Conservation (phyloP, 208 protist genomes). For the Trypanosoma grayi region DNA sequence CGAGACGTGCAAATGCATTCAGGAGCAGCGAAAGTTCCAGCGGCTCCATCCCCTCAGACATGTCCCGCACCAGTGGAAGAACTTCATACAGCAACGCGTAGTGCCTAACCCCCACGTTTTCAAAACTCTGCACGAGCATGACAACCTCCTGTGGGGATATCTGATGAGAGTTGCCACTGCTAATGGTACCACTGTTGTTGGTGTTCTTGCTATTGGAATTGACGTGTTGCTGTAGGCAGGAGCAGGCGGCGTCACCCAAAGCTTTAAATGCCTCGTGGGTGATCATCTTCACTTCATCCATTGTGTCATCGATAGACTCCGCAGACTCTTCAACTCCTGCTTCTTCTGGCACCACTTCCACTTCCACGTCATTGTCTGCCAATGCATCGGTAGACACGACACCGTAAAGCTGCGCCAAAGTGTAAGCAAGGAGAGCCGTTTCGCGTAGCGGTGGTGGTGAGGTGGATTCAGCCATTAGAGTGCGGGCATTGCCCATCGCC, state of each 20-base stretch:
- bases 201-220: background rate
- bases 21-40: constrained; percentile 75
- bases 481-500: constrained; percentile 17
- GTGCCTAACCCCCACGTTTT: constrained; percentile 34
- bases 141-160: constrained; percentile 59
- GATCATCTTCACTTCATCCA: background rate
- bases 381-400: background rate
- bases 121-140: constrained; percentile 83
- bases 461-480: background rate
- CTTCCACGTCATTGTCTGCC: constrained; percentile 1
- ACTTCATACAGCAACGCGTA: constrained; percentile 56
- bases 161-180: too few species aligned
- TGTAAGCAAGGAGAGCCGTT: constrained; percentile 21
- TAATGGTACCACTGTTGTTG: too few species aligned
- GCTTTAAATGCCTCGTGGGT: constrained; percentile 21
- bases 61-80: constrained; percentile 43
- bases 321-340: background rate
- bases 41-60: constrained; percentile 46
- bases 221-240: constrained; percentile 12
- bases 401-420: constrained; percentile 23
- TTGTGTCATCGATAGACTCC: constrained; percentile 1
- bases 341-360: constrained; percentile 1
- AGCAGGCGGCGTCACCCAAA: constrained; percentile 28
- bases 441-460: constrained; percentile 8
- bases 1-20: constrained; percentile 55